phyloP scores from a whole-genome alignment of 805 yeast species.

The Pichia thaimueangensis region DNA sequence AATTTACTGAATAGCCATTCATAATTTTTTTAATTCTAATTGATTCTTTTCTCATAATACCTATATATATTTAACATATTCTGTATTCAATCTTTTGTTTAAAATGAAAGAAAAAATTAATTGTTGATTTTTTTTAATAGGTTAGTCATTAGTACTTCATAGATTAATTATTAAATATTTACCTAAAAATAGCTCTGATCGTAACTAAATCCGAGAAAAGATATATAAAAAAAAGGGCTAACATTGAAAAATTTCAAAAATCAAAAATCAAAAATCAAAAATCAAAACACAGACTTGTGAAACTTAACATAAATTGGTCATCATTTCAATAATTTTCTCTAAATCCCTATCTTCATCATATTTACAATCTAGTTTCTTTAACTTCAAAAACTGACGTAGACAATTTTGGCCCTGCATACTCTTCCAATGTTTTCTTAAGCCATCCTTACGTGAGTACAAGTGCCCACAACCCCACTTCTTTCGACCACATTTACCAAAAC shows the following conservation, averaged over 20 bases:
- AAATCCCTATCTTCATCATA: neutral
- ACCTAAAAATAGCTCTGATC: too few species aligned
- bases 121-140: too few species aligned
- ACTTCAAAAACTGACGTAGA: neutral
- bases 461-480: slow-evolving; percentile 11
- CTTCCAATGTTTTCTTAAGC: slow-evolving; percentile 12
- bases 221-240: too few species aligned
- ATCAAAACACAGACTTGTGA: too few species aligned
- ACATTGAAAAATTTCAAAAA: too few species aligned
- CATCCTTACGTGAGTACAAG: slow-evolving; percentile 11
- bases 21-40: neutral
- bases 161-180: too few species aligned
- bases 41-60: neutral
- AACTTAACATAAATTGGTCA: slow-evolving; percentile 1
- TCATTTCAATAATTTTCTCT: slow-evolving; percentile 5
- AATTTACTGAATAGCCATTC: neutral
- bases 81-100: too few species aligned
- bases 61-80: too few species aligned
- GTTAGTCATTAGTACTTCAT: too few species aligned
- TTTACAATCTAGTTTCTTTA: neutral
- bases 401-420: slow-evolving; percentile 6
- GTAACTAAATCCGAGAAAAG: too few species aligned
- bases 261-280: too few species aligned
- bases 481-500: neutral
- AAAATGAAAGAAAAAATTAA: too few species aligned